phyloP scores from a whole-genome alignment of 192 early-diverging fungal species.

The Geranomyces variabilis region DNA sequence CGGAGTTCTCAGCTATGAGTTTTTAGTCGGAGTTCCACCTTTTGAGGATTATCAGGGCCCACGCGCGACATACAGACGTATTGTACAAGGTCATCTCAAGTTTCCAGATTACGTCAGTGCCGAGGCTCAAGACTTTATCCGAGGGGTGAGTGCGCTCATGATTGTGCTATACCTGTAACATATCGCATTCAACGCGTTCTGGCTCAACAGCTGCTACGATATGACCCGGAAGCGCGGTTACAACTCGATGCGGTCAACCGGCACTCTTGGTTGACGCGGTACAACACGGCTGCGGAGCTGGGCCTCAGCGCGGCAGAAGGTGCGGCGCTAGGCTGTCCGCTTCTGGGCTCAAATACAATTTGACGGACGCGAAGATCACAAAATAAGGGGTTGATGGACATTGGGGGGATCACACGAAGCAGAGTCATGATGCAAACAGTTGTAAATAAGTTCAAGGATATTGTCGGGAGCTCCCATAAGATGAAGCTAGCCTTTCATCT shows the following conservation, averaged over 20 bases:
- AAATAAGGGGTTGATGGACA: too few relatives aligned
- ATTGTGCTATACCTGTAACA: not conserved
- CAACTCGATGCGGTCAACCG: conserved; percentile 72
- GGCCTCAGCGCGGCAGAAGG: conserved; percentile 26
- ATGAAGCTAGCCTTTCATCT: too few relatives aligned
- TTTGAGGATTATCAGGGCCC: conserved; percentile 76
- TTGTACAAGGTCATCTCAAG: conserved; percentile 80
- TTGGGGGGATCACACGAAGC: too few relatives aligned
- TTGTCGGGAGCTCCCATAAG: too few relatives aligned
- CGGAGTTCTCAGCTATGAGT: conserved; percentile 91
- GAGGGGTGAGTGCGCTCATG: conserved; percentile 53
- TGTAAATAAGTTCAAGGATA: too few relatives aligned
- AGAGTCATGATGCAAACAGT: too few relatives aligned
- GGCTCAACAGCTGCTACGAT: conserved; percentile 62
- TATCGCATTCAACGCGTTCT: not conserved
- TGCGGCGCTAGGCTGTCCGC: conserved; percentile 14
- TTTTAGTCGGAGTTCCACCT: conserved; percentile 88
- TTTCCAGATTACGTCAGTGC: conserved; percentile 77
- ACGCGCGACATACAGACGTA: conserved; percentile 77
- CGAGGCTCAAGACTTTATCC: conserved; percentile 86
- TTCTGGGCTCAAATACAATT: too few relatives aligned
- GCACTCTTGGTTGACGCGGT: conserved; percentile 73
- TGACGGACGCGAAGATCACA: too few relatives aligned
- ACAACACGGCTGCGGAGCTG: conserved; percentile 42
- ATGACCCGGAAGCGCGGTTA: conserved; percentile 70